These are phyloP conservation scores for Candida mesenterica DNA, from an alignment of 1,139 yeast genomes.

Conservation along the genomic window DNA sequence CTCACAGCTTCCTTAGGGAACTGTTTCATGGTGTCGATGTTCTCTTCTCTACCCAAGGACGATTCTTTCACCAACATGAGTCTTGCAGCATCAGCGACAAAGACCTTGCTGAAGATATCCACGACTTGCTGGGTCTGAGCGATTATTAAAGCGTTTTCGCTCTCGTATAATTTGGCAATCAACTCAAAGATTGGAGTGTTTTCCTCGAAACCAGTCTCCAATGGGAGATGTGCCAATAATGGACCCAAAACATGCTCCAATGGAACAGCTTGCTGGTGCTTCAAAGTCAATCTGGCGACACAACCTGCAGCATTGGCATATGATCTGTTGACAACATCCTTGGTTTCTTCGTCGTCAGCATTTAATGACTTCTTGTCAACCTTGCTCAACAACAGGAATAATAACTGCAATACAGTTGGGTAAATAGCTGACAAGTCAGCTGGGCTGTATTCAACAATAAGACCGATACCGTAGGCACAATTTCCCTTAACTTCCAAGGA, in stretches of 20 bases:
- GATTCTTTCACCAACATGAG: slow-evolving; percentile 66
- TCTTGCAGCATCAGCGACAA: slow-evolving; percentile 70
- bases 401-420: slow-evolving; percentile 67
- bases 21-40: slow-evolving; percentile 73
- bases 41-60: slow-evolving; percentile 81
- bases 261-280: slow-evolving; percentile 73
- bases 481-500: slow-evolving; percentile 90
- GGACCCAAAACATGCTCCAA: slow-evolving; percentile 76
- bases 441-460: slow-evolving; percentile 61
- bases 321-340: slow-evolving; percentile 79
- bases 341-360: slow-evolving; percentile 73
- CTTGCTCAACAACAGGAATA: slow-evolving; percentile 76
- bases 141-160: slow-evolving; percentile 56
- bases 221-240: slow-evolving; percentile 76
- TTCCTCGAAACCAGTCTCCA: slow-evolving; percentile 87
- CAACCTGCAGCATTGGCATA: slow-evolving; percentile 97
- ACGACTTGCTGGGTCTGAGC: slow-evolving; percentile 63
- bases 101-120: slow-evolving; percentile 66
- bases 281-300: slow-evolving; percentile 86
- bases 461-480: slow-evolving; percentile 95
- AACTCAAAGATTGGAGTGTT: slow-evolving; percentile 86
- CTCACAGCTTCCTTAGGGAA: slow-evolving; percentile 69
- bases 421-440: slow-evolving; percentile 63
- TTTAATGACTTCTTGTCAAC: slow-evolving; percentile 68
- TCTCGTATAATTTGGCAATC: slow-evolving; percentile 67